These are phyloP conservation scores for Aspergillus ellipticus DNA, from an alignment of 495 filamentous ascomycete species.

Conservation along the genomic window DNA sequence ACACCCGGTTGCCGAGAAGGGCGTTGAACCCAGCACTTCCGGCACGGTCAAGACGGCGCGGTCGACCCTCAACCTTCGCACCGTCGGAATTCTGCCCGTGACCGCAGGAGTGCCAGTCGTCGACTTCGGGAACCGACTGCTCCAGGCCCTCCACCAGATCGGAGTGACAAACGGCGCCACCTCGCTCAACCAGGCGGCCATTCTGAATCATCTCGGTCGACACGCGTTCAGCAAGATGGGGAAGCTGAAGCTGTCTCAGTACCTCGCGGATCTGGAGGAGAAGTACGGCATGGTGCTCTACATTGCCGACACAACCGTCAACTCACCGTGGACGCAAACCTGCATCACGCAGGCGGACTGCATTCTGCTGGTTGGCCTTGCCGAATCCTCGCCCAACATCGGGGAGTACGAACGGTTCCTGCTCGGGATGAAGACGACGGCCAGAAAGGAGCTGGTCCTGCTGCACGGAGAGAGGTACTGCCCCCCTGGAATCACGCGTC, in stretches of 20 bases:
- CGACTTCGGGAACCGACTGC: slow-evolving; percentile 87
- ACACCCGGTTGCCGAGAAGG: slow-evolving; percentile 66
- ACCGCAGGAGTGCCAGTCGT: slow-evolving; percentile 89
- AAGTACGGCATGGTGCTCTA: slow-evolving; percentile 95
- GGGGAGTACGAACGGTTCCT: slow-evolving; percentile 96
- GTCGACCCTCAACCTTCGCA: slow-evolving; percentile 87
- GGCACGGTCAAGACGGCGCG: slow-evolving; percentile 66
- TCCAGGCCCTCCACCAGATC: slow-evolving; percentile 83
- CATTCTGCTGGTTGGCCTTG: slow-evolving; percentile 86
- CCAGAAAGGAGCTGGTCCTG: slow-evolving; percentile 90
- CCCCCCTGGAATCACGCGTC: slow-evolving; percentile 72
- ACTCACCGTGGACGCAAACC: slow-evolving; percentile 96
- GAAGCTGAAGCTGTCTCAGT: slow-evolving; percentile 92
- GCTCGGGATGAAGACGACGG: slow-evolving; percentile 94
- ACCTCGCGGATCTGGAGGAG: slow-evolving; percentile 94
- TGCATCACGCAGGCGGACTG: slow-evolving; percentile 96
- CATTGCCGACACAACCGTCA: slow-evolving; percentile 95
- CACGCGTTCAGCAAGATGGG: slow-evolving; percentile 98
- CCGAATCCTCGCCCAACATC: slow-evolving; percentile 83
- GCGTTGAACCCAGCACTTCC: slow-evolving; percentile 52
- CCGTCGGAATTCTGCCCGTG: slow-evolving; percentile 87
- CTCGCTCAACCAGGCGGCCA: slow-evolving; percentile 87
- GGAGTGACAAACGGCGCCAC: slow-evolving; percentile 86
- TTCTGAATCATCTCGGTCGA: slow-evolving; percentile 87
- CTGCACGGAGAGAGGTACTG: slow-evolving; percentile 90